These are phyloP conservation scores for Lasiodiplodia theobromae DNA, from an alignment of 2,329 filamentous ascomycete species.

Conservation along the genomic window DNA sequence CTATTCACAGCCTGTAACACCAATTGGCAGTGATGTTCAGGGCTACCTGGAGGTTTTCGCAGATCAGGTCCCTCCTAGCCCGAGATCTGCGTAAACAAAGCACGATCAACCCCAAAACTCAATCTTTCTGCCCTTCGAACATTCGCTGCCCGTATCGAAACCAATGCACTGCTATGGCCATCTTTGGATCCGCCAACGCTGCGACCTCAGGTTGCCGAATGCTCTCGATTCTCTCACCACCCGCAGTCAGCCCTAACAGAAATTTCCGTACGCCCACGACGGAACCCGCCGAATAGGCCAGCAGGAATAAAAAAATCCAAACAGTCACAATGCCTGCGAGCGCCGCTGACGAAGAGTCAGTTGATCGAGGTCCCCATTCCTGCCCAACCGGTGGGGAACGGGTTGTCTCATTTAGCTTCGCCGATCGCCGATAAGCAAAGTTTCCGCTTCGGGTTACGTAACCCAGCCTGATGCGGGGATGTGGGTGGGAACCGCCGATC, in stretches of 20 bases:
- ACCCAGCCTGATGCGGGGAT: constrained; percentile 5
- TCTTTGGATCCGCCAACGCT: not conserved
- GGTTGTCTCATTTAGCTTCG: constrained; percentile 19
- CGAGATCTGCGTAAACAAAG: constrained; percentile 3
- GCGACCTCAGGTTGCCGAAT: not conserved
- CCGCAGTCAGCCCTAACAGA: not conserved
- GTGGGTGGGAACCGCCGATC: constrained; percentile 3
- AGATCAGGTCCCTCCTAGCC: not conserved
- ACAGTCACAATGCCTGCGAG: not conserved
- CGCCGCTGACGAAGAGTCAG: constrained; percentile 4
- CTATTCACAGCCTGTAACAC: not conserved
- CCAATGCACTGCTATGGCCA: not conserved
- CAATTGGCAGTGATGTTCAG: not conserved
- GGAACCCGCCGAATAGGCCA: not conserved
- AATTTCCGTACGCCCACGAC: not conserved
- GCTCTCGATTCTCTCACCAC: not conserved
- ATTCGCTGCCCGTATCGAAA: not conserved
- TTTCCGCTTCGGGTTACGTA: constrained; percentile 16
- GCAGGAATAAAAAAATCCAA: not conserved
- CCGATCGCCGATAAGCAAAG: constrained; percentile 6
- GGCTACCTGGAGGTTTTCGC: not conserved
- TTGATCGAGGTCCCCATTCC: not conserved
- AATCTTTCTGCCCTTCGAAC: not conserved
- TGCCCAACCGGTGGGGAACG: constrained; percentile 22
- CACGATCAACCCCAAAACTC: not conserved